Evolutionary conservation across 345 rosid genomes (phyloP), one percentile per base, ranked within the genome.

Genomic region (Euphorbia tirucalli): DNA sequence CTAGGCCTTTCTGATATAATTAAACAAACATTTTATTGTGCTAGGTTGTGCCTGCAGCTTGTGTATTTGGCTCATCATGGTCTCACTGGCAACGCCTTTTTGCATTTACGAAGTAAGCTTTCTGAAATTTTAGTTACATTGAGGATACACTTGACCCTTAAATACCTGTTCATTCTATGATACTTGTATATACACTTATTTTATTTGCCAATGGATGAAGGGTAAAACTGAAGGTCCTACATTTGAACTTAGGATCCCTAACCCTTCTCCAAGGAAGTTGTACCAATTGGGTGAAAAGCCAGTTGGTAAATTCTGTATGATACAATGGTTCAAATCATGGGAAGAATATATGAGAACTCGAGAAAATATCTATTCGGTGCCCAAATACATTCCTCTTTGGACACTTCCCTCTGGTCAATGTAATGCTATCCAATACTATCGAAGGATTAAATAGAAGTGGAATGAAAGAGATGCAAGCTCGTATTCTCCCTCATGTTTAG

Each of bases 51-150:
- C 96, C 97, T 8, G 87, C 87, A 30, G 88, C 89, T 70, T 81
- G 88, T 60, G 90, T 87, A 50, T 84, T 78, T 81, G 98, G 98
- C 67, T 77, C 91, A 68, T 87, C 90, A 16, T 88, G 89, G 93
- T 60, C 78, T 60, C 86, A 89, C 77, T 90, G 97, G 95, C 91
- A 75, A 57, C 90, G 89, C 15, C 67, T 87, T 31, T 90, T 84
- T 61, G 90, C 88, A 14, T 73, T 70, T 39, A 81, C 89, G 30
- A 83, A 86, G 98, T 91, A 81, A 79, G 82, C 44, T 55, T 73
- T 41, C 65, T 5, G 57, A 43, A 48, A 44, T 22, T 15, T 9
- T 30, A 48, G 43, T 66, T 28, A 13, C 56, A 14, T 46, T 15
- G 24, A 65, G 37, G 7, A 30, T 66, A 48, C 25, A 46, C 24